A percentile compares a stretch with the other conserved stretches of the same genome.
Conservation (phyloP, 1,139 yeast species). For the Suhomyces terraborum region DNA sequence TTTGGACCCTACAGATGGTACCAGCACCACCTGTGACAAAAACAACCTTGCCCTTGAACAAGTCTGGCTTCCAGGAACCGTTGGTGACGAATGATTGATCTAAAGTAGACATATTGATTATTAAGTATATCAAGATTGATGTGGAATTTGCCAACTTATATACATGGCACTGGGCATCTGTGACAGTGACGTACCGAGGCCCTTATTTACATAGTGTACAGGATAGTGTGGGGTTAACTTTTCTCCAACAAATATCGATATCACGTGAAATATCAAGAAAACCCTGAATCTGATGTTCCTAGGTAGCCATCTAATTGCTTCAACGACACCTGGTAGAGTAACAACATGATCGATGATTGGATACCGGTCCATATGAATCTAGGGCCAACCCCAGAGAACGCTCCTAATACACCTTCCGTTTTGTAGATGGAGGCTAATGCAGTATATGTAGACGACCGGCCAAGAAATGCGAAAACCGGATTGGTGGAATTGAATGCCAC, state of each 20-base stretch:
- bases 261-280: neutral
- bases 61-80: constrained; percentile 53
- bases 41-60: constrained; percentile 81
- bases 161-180: constrained; percentile 6
- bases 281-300: neutral
- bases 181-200: constrained; percentile 7
- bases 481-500: constrained; percentile 2
- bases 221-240: constrained; percentile 2
- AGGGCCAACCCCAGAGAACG: constrained; percentile 95
- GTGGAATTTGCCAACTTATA: constrained; percentile 5
- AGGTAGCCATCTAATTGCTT: constrained; percentile 35
- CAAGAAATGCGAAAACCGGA: constrained; percentile 21
- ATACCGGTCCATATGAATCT: constrained; percentile 95
- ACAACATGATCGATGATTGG: constrained; percentile 92
- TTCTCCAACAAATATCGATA: neutral
- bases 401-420: constrained; percentile 75
- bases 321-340: constrained; percentile 71
- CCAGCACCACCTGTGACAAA: constrained; percentile 97
- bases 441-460: constrained; percentile 55
- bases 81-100: constrained; percentile 31
- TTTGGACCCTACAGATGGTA: constrained; percentile 83
- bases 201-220: constrained; percentile 6
- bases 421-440: constrained; percentile 70
- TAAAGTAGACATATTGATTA: constrained; percentile 21
- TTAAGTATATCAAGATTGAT: neutral